Evolutionary conservation across 2,329 filamentous ascomycete genomes (phyloP).

Genomic region (Exophiala xenobiotica): DNA sequence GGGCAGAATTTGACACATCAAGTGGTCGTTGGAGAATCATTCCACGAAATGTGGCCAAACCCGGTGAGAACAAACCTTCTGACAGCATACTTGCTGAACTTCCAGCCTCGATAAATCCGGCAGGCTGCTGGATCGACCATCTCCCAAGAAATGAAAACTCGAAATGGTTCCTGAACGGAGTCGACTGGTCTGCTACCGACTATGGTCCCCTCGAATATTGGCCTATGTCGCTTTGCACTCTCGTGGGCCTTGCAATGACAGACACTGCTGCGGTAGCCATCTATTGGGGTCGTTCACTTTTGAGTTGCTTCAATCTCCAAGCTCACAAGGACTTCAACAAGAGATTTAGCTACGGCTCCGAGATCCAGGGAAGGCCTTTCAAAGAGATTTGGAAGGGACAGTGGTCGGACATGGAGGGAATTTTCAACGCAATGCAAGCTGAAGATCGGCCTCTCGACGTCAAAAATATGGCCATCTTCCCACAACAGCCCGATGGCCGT

Average conservation of each 20-base stretch:
- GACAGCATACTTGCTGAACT: neutral
- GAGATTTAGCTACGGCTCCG: conserved; percentile 2
- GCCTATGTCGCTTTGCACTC: conserved; percentile 50
- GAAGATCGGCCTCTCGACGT: neutral
- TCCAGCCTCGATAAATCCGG: neutral
- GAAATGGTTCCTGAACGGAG: conserved; percentile 38
- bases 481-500: conserved; percentile 35
- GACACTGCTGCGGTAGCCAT: conserved; percentile 44
- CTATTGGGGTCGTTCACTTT: conserved; percentile 36
- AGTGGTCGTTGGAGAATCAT: neutral
- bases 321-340: conserved; percentile 12
- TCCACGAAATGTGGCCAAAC: neutral
- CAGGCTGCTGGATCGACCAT: conserved; percentile 14
- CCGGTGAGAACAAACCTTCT: neutral
- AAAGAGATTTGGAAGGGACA: conserved; percentile 18
- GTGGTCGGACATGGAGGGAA: conserved; percentile 11
- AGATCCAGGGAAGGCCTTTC: conserved; percentile 18
- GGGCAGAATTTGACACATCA: neutral
- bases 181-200: conserved; percentile 51
- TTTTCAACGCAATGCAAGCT: conserved; percentile 11
- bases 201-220: conserved; percentile 50
- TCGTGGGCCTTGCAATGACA: conserved; percentile 46
- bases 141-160: conserved; percentile 34
- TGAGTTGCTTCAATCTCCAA: conserved; percentile 15
- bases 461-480: conserved; percentile 10